These are phyloP conservation scores for Pinus albicaulis DNA, from an alignment of 75 land plant species.

Conservation along the genomic window DNA sequence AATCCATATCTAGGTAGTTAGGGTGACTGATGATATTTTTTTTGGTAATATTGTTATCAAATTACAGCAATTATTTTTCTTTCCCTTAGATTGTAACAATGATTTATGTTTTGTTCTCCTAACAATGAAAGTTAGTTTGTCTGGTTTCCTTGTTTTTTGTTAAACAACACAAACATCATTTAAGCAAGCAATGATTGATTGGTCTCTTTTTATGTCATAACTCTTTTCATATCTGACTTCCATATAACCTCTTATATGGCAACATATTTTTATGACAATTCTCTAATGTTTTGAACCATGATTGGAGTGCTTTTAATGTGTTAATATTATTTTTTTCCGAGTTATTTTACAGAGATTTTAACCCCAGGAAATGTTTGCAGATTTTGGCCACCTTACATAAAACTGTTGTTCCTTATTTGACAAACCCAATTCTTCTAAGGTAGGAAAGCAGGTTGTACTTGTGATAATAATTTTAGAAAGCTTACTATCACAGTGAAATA, in stretches of 20 bases:
- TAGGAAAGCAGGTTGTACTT: slow-evolving; percentile 5
- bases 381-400: slow-evolving; percentile 76
- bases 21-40: too few relatives aligned
- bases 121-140: not conserved
- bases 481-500: not conserved
- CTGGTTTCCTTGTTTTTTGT: not conserved
- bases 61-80: too few relatives aligned
- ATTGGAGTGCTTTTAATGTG: not conserved
- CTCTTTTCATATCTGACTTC: not conserved
- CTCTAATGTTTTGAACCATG: not conserved
- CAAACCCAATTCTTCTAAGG: slow-evolving; percentile 92
- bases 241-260: not conserved
- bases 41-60: too few relatives aligned
- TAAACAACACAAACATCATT: not conserved
- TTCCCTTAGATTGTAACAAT: too few relatives aligned
- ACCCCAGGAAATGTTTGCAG: slow-evolving; percentile 32
- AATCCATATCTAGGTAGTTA: too few relatives aligned
- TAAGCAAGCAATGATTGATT: not conserved
- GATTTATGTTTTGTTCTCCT: not conserved
- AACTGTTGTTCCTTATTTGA: slow-evolving; percentile 72
- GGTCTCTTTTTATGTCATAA: not conserved
- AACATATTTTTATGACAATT: not conserved
- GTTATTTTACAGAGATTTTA: not conserved
- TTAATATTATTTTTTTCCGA: not conserved
- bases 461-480: not conserved